Percentiles rank a stretch among this genome's conserved stretches.
These are phyloP conservation scores for Pycnococcus provasolii DNA, from an alignment of 139 green algal species.

Conservation along the genomic window DNA sequence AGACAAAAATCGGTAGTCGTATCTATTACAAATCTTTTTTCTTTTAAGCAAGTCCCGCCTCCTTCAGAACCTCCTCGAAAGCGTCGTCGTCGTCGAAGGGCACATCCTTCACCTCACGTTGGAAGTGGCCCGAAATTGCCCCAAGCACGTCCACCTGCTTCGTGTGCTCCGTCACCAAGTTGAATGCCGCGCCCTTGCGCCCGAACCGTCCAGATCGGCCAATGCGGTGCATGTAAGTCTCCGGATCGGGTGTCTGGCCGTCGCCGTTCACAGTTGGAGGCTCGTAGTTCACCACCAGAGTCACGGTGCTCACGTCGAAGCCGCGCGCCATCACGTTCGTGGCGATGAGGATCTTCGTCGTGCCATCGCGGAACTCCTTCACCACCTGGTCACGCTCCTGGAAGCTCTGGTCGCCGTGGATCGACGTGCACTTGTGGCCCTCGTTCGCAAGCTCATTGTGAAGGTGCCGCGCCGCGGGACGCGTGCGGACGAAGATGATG, in stretches of 20 bases:
- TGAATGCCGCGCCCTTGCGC: slow-evolving; percentile 60
- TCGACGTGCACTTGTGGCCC: slow-evolving; percentile 83
- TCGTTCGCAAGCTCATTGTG: slow-evolving; percentile 39
- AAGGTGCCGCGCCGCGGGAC: slow-evolving; percentile 29
- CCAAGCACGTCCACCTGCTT: slow-evolving; percentile 47
- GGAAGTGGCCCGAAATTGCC: slow-evolving; percentile 68
- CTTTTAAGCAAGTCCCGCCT: slow-evolving; percentile 56
- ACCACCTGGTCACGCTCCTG: slow-evolving; percentile 76
- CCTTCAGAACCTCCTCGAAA: slow-evolving; percentile 66
- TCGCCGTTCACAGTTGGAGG: slow-evolving; percentile 68
- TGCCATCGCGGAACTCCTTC: slow-evolving; percentile 75
- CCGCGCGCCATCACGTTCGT: slow-evolving; percentile 91
- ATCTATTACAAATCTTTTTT: not conserved
- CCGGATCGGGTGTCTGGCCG: slow-evolving; percentile 65
- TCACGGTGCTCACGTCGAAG: slow-evolving; percentile 93
- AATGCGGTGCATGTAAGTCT: slow-evolving; percentile 98
- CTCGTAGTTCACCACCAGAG: slow-evolving; percentile 97
- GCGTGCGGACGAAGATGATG: slow-evolving; percentile 90
- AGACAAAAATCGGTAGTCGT: too few species aligned
- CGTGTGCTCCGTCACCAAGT: slow-evolving; percentile 23
- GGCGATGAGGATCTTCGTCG: slow-evolving; percentile 87
- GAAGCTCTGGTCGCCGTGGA: slow-evolving; percentile 72
- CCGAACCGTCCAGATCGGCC: slow-evolving; percentile 87
- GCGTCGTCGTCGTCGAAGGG: slow-evolving; percentile 64
- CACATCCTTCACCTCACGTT: slow-evolving; percentile 67